Evolutionary conservation across 805 yeast species (phyloP), one percentile per base, ranked within the genome.

Genomic region (Hanseniaspora thailandica): DNA sequence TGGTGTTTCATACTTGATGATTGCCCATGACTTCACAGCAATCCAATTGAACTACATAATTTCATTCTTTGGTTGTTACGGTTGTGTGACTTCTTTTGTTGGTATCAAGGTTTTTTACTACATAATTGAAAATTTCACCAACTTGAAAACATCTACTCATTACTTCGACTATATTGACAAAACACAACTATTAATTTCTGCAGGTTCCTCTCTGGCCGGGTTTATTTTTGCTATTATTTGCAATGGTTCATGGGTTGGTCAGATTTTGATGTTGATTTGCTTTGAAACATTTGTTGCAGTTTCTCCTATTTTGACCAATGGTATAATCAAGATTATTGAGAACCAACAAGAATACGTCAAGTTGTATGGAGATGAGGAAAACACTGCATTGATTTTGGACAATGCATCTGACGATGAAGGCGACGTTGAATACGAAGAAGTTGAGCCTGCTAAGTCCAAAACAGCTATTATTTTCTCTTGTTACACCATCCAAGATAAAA

Each of bases 51-150:
- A 49, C 25, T 49, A 49, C 28, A 25, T 49, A 3, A 41, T 23
- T 17, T 49, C 53, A 8, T 49, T 41, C 5, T 25, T 41, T 17
- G 40, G 40, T 25, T 15, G 34, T 4, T 49, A 49, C 26, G 53
- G 53, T 4, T 31, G 43, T 13, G 2, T 49, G 4, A 17, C 36
- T 15, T 49, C 53, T 4, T 28, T 49, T 17, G 23, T 26, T 34
- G 53, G 53, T 25, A 49, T 40, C 9, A 49, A 49, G 20, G 4
- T 49, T 6, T 49, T 49, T 19, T 49, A 49, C 22, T 41, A 33
- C 23, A 20, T 49, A 8, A 22, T 41, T 4, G 7, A 19, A 6
- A 49, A 25, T 2, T 28, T 41, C 12, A 40, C 39, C 2, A 40
- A 17, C 12, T 15, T 41, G 10, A 33, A 41, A 6, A 26, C 45